Evolutionary conservation across 2,329 filamentous ascomycete genomes (phyloP), one percentile per base, ranked within the genome.

Genomic region (Cercospora canescens): DNA sequence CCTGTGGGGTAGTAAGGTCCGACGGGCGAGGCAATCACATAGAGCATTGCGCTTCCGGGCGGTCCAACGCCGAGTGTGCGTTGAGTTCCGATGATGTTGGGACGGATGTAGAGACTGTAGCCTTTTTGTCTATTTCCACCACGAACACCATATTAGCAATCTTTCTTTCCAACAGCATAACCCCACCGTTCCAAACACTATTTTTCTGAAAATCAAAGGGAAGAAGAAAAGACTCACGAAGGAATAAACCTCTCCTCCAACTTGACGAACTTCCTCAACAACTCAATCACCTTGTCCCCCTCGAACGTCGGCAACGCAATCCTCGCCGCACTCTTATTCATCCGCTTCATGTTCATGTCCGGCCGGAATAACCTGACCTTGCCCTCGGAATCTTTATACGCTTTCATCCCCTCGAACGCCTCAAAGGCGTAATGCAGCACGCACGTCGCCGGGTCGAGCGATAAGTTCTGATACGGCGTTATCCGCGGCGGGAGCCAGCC

Each of bases 381-480:
- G 73, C 92, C 92, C 50, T 87, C 78, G 75, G 86, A 88, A 82
- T 96, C 93, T 81, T 94, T 96, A 86, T 99, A 99, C 67, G 95
- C 95, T 85, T 99, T 99, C 93, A 98, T 97, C 73, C 95, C 95
- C 84, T 99, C 95, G 81, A 99, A 99, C 79, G 91, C 95, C 81
- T 96, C 92, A 77, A 98, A 98, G 57, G 93, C 95, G 81, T 99
- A 99, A 86, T 99, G 95, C 82, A 99, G 94, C 69, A 98, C 95
- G 82, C 94, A 98, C 35, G 93, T 95, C 50, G 95, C 93, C 28
- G 95, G 95, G 80, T 98, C 95, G 74, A 99, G 90, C 54, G 92
- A 94, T 73, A 99, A 91, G 82, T 97, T 97, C 81, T 97, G 93
- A 85, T 98, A 98, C 21, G 95, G 95, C 18, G 87, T 89, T 77